Conservation (phyloP, 352 stramenopile genomes). For the Phytophthora meadii region DNA sequence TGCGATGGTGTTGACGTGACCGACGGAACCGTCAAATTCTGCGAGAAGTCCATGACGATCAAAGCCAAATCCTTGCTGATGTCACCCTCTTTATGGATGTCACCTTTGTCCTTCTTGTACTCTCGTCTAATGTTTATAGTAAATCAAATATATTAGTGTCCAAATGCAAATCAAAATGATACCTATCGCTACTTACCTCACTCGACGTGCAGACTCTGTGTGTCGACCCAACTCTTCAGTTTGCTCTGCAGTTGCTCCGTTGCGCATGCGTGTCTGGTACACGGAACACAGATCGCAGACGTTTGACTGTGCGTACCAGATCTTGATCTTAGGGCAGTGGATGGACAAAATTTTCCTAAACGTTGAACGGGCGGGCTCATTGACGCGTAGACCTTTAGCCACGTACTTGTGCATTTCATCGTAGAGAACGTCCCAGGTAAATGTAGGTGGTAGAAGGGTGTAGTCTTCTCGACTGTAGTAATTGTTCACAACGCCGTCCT, state of each 20-base stretch:
- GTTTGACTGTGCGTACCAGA: conserved; percentile 12
- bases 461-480: not conserved
- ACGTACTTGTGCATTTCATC: not conserved
- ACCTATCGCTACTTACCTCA: no score
- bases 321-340: conserved; percentile 14
- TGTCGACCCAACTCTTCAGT: conserved; percentile 18
- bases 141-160: no score
- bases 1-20: conserved; percentile 16
- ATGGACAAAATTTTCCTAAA: not conserved
- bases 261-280: conserved; percentile 10
- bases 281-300: conserved; percentile 17
- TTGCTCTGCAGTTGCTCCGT: conserved; percentile 2
- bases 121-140: no score
- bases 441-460: not conserved
- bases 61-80: no score
- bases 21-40: not conserved
- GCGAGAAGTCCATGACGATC: conserved; percentile 25
- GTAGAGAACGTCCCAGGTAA: not conserved
- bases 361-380: not conserved
- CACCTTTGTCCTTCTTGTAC: no score
- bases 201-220: no score
- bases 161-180: no score
- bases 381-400: not conserved
- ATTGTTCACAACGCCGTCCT: not conserved
- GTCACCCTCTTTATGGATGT: no score